phyloP scores from a whole-genome alignment of 768 basidiomycete genomes.

The Cantharellus anzutake region DNA sequence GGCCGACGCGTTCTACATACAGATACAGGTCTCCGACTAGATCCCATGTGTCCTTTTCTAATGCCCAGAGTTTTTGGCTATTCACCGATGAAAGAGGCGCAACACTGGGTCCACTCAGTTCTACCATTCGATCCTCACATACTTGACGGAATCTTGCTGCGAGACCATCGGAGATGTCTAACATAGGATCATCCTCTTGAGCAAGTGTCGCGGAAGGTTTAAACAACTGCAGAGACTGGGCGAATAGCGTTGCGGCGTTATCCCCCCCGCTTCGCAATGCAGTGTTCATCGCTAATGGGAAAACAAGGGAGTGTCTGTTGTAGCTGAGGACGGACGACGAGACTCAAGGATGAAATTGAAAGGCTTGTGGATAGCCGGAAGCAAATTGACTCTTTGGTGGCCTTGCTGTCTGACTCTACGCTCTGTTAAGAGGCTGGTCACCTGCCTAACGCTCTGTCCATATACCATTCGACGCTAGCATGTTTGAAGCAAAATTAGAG shows the following conservation, averaged over 20 bases:
- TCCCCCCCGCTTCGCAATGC: neutral
- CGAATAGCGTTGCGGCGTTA: neutral
- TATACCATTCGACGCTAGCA: constrained; percentile 15
- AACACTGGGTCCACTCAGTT: neutral
- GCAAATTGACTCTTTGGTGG: neutral
- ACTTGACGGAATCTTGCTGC: neutral
- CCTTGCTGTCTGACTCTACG: neutral
- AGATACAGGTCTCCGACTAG: constrained; percentile 14
- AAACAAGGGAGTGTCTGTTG: neutral
- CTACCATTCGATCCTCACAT: neutral
- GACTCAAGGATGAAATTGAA: neutral
- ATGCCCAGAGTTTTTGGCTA: constrained; percentile 7
- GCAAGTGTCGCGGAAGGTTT: neutral
- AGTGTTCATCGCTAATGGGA: neutral
- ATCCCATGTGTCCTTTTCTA: constrained; percentile 15
- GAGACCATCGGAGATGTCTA: neutral
- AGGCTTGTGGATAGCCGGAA: neutral
- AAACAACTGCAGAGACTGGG: constrained; percentile 1
- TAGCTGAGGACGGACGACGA: neutral
- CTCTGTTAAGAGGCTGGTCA: neutral
- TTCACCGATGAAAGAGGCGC: neutral
- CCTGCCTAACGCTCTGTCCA: neutral
- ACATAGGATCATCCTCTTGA: neutral
- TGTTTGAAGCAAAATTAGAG: constrained; percentile 82
- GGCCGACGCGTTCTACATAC: constrained; percentile 7